These are phyloP conservation scores for Phytopythium kandeliae DNA, from an alignment of 352 stramenopile genomes.

Conservation along the genomic window DNA sequence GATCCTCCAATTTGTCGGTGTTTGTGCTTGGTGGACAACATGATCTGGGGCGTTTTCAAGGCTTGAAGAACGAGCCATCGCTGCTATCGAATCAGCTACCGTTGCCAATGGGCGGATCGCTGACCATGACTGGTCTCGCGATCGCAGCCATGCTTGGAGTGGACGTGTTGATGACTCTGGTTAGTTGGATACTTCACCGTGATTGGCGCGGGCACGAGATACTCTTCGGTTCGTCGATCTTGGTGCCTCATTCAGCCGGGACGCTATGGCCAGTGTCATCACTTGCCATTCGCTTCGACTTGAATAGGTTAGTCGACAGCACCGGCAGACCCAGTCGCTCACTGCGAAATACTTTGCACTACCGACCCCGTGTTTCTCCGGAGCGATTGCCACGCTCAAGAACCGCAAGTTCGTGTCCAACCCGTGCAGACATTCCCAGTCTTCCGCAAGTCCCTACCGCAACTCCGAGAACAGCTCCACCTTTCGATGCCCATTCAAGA, in stretches of 20 bases:
- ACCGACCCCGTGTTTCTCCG: not conserved
- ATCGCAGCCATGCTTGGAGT: not conserved
- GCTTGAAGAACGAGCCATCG: not conserved
- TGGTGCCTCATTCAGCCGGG: constrained; percentile 6
- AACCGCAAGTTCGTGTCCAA: not conserved
- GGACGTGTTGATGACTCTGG: not conserved
- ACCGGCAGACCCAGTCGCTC: not conserved
- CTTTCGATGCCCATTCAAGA: not conserved
- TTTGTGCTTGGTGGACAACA: not conserved
- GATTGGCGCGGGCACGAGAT: not conserved
- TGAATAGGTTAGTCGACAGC: not conserved
- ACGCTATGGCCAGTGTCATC: constrained; percentile 15
- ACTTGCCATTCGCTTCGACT: constrained; percentile 15
- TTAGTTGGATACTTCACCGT: not conserved
- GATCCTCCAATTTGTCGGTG: constrained; percentile 11
- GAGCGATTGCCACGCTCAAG: not conserved
- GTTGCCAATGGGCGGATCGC: not conserved
- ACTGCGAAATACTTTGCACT: not conserved
- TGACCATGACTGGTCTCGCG: constrained; percentile 1
- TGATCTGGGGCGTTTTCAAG: not conserved
- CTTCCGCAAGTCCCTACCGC: too few relatives aligned
- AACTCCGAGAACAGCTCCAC: too few relatives aligned
- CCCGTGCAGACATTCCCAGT: not conserved
- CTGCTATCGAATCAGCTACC: not conserved
- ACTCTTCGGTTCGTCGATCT: not conserved